phyloP scores from a whole-genome alignment of 2,329 filamentous ascomycete species.

The Dryadomyces sulphureus region DNA sequence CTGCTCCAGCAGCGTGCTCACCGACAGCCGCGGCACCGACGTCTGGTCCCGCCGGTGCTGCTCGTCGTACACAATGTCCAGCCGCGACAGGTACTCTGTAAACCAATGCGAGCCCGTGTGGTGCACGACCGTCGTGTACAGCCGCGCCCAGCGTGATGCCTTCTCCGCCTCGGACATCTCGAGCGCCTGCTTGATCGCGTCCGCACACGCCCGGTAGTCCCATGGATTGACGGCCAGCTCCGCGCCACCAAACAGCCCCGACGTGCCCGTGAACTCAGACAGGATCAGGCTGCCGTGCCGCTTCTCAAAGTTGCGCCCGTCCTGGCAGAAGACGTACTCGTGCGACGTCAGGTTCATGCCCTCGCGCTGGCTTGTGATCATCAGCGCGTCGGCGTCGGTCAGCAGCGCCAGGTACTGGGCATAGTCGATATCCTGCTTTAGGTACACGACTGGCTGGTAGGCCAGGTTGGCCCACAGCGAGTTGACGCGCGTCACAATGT shows the following conservation, averaged over 20 bases:
- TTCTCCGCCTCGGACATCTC: conserved; percentile 70
- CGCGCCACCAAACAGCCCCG: conserved; percentile 66
- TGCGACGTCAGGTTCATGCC: conserved; percentile 96
- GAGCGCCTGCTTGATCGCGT: conserved; percentile 70
- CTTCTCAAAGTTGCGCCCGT: conserved; percentile 58
- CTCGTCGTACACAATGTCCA: conserved; percentile 67
- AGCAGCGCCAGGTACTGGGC: conserved; percentile 85
- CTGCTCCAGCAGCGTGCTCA: conserved; percentile 45
- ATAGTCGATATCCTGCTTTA: conserved; percentile 90
- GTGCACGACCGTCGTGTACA: conserved; percentile 59
- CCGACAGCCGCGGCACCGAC: conserved; percentile 70
- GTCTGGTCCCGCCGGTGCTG: conserved; percentile 75
- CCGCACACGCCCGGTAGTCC: conserved; percentile 80
- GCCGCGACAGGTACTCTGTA: conserved; percentile 52
- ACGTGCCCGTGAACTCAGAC: conserved; percentile 88
- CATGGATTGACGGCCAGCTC: conserved; percentile 86
- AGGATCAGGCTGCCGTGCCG: conserved; percentile 82
- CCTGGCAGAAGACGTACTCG: conserved; percentile 87
- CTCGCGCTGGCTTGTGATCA: conserved; percentile 90
- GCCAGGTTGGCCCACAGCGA: conserved; percentile 80
- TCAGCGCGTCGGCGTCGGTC: conserved; percentile 76
- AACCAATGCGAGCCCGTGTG: conserved; percentile 84
- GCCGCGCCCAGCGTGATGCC: conserved; percentile 54
- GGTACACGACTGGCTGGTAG: conserved; percentile 83
- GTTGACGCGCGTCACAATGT: conserved; percentile 91